Evolutionary conservation across 352 stramenopile species (phyloP), one percentile per base, ranked within the genome.

Genomic region (Bremia lactucae): DNA sequence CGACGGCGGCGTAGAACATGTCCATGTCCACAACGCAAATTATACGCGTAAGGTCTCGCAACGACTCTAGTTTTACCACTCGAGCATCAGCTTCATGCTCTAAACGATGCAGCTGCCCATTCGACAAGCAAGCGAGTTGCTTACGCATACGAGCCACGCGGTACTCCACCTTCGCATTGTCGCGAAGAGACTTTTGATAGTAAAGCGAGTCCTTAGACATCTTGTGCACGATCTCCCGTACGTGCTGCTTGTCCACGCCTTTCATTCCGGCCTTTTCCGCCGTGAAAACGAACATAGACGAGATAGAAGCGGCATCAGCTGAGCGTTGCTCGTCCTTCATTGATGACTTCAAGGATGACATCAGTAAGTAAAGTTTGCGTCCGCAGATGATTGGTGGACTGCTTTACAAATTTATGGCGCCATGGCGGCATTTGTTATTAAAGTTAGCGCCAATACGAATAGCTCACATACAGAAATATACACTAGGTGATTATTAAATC

Each of bases 1-100:
- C 90, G 29, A 97, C 96, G 7, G 86, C 87, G 11, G 96, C 95
- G 63, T 95, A 98, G 53, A 98, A 98, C 75, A 95, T 95, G 57
- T 98, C 95, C 90, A 98, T 97, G 61, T 98, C 95, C 1, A 85
- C 65, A 0, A 98, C 92, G 9, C 95, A 83, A 53, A 83, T 85
- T 0, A 82, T 94, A 13, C 63, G 68, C 43, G 68, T 65, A 19
- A 87, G 65, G 40, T 73, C 59, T 29, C 66, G 74, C 19, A 49
- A 48, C 24, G 52, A 56, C 50, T 89, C 84, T 40, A 78, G 70
- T 40, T 77, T 57, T 10, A 51, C 65, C n/a, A 72, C 49, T 10
- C 51, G 36, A 9, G 59, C 29, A 48, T 81, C 65, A 2, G 66
- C 52, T 25, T 89, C 63, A 22, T 55, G 40, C 14, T 68, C 42